Conservation (phyloP, 1,139 yeast genomes). For the Insectozyma bohioensis region DNA sequence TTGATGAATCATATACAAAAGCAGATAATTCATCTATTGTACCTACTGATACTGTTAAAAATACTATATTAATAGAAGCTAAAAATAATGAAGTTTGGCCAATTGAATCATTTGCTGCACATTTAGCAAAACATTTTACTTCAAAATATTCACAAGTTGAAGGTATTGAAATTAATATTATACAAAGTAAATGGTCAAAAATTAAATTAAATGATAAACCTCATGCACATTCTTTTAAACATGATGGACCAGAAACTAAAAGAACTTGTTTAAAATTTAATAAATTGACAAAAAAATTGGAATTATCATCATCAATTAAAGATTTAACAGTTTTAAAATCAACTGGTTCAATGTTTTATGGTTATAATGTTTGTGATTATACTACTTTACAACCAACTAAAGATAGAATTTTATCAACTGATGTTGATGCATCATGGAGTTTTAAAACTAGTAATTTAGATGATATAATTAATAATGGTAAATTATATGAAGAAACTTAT, state of each 20-base stretch:
- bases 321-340: slow-evolving; percentile 87
- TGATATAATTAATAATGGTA: slow-evolving; percentile 50
- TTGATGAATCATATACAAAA: slow-evolving; percentile 76
- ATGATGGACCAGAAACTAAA: slow-evolving; percentile 82
- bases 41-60: slow-evolving; percentile 92
- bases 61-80: slow-evolving; percentile 81
- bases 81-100: slow-evolving; percentile 84
- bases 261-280: slow-evolving; percentile 55
- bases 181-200: slow-evolving; percentile 78
- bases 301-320: slow-evolving; percentile 68
- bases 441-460: slow-evolving; percentile 54
- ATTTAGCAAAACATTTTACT: slow-evolving; percentile 77
- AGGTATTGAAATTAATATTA: slow-evolving; percentile 64
- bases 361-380: slow-evolving; percentile 81
- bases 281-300: slow-evolving; percentile 47
- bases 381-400: slow-evolving; percentile 80
- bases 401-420: slow-evolving; percentile 87
- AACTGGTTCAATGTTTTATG: slow-evolving; percentile 93
- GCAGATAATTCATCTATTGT: slow-evolving; percentile 89
- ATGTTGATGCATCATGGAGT: slow-evolving; percentile 74
- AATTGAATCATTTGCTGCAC: slow-evolving; percentile 85
- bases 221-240: slow-evolving; percentile 81
- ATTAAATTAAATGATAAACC: slow-evolving; percentile 60
- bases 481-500: slow-evolving; percentile 66
- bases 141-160: slow-evolving; percentile 72